Evolutionary conservation across 78 protist genomes (phyloP).

Genomic region (Dictyostelium firmibasis): DNA sequence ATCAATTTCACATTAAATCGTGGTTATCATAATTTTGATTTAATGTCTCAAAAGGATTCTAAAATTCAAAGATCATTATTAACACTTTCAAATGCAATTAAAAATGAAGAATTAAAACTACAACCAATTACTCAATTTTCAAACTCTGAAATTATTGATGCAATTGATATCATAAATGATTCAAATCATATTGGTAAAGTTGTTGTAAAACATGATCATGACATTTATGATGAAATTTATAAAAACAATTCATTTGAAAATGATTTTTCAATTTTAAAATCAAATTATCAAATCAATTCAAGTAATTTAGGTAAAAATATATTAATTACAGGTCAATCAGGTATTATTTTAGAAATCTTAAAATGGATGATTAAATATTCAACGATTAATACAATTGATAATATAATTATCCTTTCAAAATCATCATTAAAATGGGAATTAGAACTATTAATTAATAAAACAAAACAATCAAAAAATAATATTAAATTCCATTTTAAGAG

Average conservation of each 20-base stretch:
- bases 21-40: background rate
- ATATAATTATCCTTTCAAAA: slow-evolving; percentile 24
- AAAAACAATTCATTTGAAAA: background rate
- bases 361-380: slow-evolving; percentile 36
- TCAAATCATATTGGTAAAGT: background rate
- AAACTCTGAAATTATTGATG: background rate
- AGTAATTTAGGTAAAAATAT: background rate
- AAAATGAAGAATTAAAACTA: background rate
- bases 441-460: slow-evolving; percentile 3
- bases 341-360: slow-evolving; percentile 27
- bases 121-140: background rate
- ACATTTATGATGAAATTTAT: background rate
- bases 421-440: slow-evolving; percentile 57
- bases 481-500: background rate
- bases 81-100: background rate
- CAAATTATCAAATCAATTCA: background rate
- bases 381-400: background rate
- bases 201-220: background rate
- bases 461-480: background rate
- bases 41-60: background rate
- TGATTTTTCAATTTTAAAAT: background rate
- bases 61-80: background rate
- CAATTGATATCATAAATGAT: background rate
- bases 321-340: slow-evolving; percentile 59
- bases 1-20: background rate